Evolutionary conservation across 768 basidiomycete genomes (phyloP).

Genomic region (Podaxis sp.): DNA sequence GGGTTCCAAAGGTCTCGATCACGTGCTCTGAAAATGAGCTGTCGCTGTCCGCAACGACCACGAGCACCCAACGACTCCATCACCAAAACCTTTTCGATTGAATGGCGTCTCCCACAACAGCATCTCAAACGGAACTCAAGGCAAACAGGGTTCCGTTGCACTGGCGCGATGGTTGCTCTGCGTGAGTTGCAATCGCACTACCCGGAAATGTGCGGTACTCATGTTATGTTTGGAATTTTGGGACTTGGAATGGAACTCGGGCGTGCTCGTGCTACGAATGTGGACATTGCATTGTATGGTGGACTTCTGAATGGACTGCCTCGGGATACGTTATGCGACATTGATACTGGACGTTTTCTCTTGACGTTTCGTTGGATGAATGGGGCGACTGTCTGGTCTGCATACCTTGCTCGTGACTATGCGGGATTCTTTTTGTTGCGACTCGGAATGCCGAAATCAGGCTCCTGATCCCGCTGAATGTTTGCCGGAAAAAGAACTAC

Average conservation of each 20-base stretch:
- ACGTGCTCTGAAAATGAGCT: neutral
- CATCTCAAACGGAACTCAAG: constrained; percentile 82
- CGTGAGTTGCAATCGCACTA: constrained; percentile 49
- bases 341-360: neutral
- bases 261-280: neutral
- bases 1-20: neutral
- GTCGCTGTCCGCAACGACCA: neutral
- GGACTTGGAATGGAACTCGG: neutral
- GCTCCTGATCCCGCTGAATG: constrained; percentile 81
- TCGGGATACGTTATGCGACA: neutral
- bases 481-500: constrained; percentile 71
- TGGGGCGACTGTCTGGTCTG: neutral
- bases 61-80: neutral
- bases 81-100: neutral
- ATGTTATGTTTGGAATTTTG: constrained; percentile 3
- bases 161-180: constrained; percentile 89
- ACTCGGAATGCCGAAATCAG: constrained; percentile 33
- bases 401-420: neutral
- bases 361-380: neutral
- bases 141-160: constrained; percentile 67
- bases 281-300: neutral
- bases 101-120: constrained; percentile 74
- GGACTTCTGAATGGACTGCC: neutral
- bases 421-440: neutral
- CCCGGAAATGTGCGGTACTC: neutral